phyloP scores from a whole-genome alignment of 352 stramenopile genomes.

The Phytophthora macrochlamydospora region DNA sequence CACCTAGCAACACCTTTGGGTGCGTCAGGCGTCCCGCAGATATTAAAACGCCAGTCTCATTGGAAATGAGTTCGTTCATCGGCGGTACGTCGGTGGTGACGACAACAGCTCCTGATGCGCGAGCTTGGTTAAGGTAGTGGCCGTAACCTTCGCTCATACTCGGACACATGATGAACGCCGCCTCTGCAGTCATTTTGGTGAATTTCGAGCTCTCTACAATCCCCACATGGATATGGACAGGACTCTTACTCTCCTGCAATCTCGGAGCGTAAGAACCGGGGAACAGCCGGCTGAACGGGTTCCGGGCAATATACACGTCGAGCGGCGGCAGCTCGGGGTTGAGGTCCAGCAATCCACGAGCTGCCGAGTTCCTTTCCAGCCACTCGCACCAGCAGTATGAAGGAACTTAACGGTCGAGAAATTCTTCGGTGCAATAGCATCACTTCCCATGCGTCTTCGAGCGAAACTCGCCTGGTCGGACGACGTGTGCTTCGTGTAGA shows the following conservation, averaged over 20 bases:
- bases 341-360: slow-evolving; percentile 63
- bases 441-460: slow-evolving; percentile 20
- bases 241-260: slow-evolving; percentile 31
- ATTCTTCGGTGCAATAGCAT: slow-evolving; percentile 33
- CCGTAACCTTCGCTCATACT: slow-evolving; percentile 67
- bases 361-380: slow-evolving; percentile 50
- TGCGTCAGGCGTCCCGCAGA: slow-evolving; percentile 12
- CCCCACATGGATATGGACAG: slow-evolving; percentile 32
- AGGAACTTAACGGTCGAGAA: slow-evolving; percentile 49
- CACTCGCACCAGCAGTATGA: slow-evolving; percentile 56
- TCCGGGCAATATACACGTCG: slow-evolving; percentile 38
- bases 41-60: slow-evolving; percentile 22
- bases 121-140: slow-evolving; percentile 74
- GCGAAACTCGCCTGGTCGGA: slow-evolving; percentile 38
- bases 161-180: slow-evolving; percentile 60
- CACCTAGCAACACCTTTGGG: slow-evolving; percentile 20
- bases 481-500: slow-evolving; percentile 63
- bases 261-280: slow-evolving; percentile 4
- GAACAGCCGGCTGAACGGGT: slow-evolving; percentile 27
- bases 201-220: slow-evolving; percentile 35
- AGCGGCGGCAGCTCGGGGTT: slow-evolving; percentile 48
- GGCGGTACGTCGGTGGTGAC: slow-evolving; percentile 55
- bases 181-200: slow-evolving; percentile 46
- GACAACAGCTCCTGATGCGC: slow-evolving; percentile 48
- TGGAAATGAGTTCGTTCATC: slow-evolving; percentile 63